A percentile compares a stretch with the other conserved stretches of the same genome.
These are phyloP conservation scores for Paxillus ammoniavirescens DNA, from an alignment of 768 basidiomycete species.

Conservation along the genomic window DNA sequence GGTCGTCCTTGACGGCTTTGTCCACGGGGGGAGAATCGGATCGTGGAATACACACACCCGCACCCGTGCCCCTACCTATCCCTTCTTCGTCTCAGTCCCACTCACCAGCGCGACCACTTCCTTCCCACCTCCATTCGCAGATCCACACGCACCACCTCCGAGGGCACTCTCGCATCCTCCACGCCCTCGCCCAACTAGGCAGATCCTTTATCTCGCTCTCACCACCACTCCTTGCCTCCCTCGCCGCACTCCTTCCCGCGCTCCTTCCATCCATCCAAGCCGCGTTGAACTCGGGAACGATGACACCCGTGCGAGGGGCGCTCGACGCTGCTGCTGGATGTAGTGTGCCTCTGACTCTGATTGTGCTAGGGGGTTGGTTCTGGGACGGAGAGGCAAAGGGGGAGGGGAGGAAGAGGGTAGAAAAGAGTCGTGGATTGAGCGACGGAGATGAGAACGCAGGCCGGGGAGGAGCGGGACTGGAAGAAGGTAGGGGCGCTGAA, in stretches of 20 bases:
- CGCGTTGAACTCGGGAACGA: constrained; percentile 53
- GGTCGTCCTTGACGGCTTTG: too few species aligned
- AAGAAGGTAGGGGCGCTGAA: not conserved
- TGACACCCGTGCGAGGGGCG: constrained; percentile 67
- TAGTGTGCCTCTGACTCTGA: constrained; percentile 83
- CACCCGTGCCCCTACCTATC: not conserved
- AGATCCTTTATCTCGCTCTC: constrained; percentile 66
- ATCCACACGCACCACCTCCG: not conserved
- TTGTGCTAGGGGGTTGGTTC: constrained; percentile 94
- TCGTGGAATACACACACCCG: constrained; percentile 4
- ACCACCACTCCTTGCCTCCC: constrained; percentile 79
- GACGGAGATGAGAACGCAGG: too few species aligned
- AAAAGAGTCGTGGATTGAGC: not conserved
- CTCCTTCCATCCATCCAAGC: constrained; percentile 75
- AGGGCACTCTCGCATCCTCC: not conserved
- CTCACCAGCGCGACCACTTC: not conserved
- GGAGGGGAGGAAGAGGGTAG: not conserved
- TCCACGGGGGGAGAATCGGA: constrained; percentile 20
- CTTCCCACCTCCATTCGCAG: constrained; percentile 1
- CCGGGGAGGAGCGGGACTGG: too few species aligned
- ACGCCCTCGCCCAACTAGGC: not conserved
- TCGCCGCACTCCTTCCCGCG: constrained; percentile 74
- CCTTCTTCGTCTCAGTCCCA: not conserved
- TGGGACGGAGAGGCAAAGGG: constrained; percentile 41
- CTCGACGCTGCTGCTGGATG: constrained; percentile 69